A percentile compares a stretch with the other conserved stretches of the same genome.
phyloP scores from a whole-genome alignment of 306 rosid genomes.

The Gillenia trifoliata region DNA sequence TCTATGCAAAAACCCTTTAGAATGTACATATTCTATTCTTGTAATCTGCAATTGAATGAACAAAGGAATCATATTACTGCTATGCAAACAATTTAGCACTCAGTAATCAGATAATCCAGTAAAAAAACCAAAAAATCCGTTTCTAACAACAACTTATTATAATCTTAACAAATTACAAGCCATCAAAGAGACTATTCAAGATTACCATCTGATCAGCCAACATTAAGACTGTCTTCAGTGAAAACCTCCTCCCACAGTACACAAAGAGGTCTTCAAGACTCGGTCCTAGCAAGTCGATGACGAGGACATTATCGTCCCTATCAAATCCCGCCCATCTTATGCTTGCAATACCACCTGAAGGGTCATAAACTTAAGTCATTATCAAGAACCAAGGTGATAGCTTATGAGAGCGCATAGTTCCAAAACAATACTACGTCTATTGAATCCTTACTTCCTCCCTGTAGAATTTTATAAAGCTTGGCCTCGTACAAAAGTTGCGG shows the following conservation, averaged over 20 bases:
- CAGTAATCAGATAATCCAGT: background rate
- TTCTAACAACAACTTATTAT: background rate
- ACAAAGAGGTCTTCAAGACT: conserved; percentile 35
- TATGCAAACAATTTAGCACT: background rate
- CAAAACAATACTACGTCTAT: background rate
- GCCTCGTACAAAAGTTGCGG: conserved; percentile 66
- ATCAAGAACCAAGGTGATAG: background rate
- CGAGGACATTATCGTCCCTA: conserved; percentile 29
- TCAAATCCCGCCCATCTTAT: conserved; percentile 32
- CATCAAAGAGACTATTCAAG: background rate
- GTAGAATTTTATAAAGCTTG: conserved; percentile 49
- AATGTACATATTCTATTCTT: conserved; percentile 57
- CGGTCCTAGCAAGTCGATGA: conserved; percentile 36
- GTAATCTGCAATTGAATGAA: conserved; percentile 37
- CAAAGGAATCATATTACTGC: background rate
- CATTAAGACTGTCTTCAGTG: conserved; percentile 34
- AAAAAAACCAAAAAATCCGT: background rate
- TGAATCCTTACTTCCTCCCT: conserved; percentile 58
- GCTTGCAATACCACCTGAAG: conserved; percentile 14
- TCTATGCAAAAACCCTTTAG: conserved; percentile 77
- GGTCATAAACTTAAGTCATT: background rate
- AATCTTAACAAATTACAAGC: background rate
- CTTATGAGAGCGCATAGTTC: background rate
- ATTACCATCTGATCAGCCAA: conserved; percentile 40
- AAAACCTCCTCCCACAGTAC: conserved; percentile 33